A percentile compares a stretch with the other conserved stretches of the same genome.
phyloP scores from a whole-genome alignment of 345 rosid species.

The Acer negundo region DNA sequence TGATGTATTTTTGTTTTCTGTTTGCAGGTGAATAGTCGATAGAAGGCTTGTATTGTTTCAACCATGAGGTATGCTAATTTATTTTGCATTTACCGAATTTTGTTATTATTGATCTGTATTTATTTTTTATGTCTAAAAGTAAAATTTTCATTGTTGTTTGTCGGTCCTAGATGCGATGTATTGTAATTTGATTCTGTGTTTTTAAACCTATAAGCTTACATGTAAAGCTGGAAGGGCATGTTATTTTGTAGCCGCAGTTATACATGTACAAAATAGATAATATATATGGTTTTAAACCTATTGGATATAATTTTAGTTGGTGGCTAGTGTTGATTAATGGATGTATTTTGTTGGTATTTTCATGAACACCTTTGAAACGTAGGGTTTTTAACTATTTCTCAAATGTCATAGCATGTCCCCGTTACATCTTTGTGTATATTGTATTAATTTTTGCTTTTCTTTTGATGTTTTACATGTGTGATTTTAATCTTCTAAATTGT shows the following conservation, averaged over 20 bases:
- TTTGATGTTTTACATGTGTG: neutral
- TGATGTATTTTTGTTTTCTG: neutral
- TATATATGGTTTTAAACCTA: neutral
- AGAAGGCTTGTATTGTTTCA: conserved; percentile 6
- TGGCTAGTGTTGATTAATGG: neutral
- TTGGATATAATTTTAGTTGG: no score
- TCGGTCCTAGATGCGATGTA: neutral
- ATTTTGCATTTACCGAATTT: no score
- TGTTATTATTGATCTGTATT: neutral
- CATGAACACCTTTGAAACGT: no score
- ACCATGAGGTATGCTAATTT: conserved; percentile 36
- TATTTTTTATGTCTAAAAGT: neutral
- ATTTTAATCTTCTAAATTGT: neutral
- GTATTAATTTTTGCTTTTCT: neutral
- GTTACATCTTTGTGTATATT: neutral
- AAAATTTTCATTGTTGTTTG: neutral
- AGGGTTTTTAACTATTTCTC: neutral
- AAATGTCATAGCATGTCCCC: neutral
- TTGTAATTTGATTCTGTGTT: neutral
- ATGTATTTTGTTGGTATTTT: neutral
- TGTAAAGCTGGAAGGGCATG: neutral
- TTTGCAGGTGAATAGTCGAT: conserved; percentile 17
- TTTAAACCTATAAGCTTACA: no score
- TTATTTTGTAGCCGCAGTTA: neutral
- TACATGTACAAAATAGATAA: no score